phyloP scores from a whole-genome alignment of 495 filamentous ascomycete species.

The Penicillium pulvis region DNA sequence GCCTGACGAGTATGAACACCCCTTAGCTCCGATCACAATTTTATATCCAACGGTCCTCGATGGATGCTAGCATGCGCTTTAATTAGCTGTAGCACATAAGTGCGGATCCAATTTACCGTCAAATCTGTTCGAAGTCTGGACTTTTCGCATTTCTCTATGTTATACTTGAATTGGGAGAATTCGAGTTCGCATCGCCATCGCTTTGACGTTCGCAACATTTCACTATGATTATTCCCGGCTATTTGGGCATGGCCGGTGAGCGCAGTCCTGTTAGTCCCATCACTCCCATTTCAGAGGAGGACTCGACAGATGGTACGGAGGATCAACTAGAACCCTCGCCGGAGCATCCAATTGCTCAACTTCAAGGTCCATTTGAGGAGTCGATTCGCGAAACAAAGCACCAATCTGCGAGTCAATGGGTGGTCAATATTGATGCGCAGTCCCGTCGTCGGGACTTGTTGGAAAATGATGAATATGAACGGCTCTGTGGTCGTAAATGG shows the following conservation, averaged over 20 bases:
- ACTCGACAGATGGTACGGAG: constrained; percentile 3
- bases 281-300: constrained; percentile 8
- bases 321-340: constrained; percentile 42
- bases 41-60: constrained; percentile 13
- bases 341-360: constrained; percentile 74
- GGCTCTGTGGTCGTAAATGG: constrained; percentile 72
- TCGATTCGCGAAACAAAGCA: constrained; percentile 74
- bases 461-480: constrained; percentile 62
- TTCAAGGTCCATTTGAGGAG: constrained; percentile 94
- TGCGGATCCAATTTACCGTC: constrained; percentile 7
- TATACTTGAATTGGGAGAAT: neutral
- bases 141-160: neutral
- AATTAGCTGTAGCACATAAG: constrained; percentile 9
- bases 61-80: constrained; percentile 20
- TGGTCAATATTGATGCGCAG: constrained; percentile 63
- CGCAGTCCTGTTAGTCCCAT: constrained; percentile 8
- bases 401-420: constrained; percentile 46
- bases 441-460: constrained; percentile 68
- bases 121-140: neutral
- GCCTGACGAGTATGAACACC: neutral
- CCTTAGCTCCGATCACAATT: constrained; percentile 11
- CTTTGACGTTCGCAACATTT: neutral
- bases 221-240: neutral
- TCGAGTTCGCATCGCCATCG: neutral
- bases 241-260: neutral